phyloP scores from a whole-genome alignment of 805 yeast species.

The Saturnispora ahearnii region DNA sequence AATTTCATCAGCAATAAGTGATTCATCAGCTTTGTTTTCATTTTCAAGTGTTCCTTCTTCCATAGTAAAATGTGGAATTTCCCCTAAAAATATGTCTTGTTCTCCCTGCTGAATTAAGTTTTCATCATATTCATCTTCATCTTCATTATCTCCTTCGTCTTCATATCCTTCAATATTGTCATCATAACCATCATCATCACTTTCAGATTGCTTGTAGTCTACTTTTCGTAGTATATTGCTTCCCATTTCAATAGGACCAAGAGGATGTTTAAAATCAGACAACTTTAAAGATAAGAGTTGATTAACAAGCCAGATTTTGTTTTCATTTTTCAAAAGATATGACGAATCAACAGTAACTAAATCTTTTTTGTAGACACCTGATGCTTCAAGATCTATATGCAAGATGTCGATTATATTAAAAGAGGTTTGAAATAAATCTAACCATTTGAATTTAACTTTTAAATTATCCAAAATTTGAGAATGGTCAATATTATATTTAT shows the following conservation, averaged over 20 bases:
- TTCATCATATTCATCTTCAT: neutral
- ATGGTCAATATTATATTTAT: neutral
- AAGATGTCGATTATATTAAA: slow-evolving; percentile 23
- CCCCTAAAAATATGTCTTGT: slow-evolving; percentile 18
- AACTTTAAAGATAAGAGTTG: neutral
- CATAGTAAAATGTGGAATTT: slow-evolving; percentile 16
- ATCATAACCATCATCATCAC: neutral
- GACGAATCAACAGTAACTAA: slow-evolving; percentile 6
- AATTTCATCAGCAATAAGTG: neutral
- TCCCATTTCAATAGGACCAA: neutral
- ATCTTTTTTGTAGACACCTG: slow-evolving; percentile 2
- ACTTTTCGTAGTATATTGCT: neutral
- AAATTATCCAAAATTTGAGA: slow-evolving; percentile 15
- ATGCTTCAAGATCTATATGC: slow-evolving; percentile 7
- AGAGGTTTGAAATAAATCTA: slow-evolving; percentile 24
- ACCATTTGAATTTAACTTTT: slow-evolving; percentile 17
- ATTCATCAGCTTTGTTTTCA: neutral
- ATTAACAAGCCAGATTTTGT: neutral
- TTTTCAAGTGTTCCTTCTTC: neutral
- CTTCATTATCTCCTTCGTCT: neutral
- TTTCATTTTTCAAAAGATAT: slow-evolving; percentile 2
- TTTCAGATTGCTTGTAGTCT: neutral
- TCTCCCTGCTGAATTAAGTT: slow-evolving; percentile 16
- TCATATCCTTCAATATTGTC: no score
- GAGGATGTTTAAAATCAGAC: neutral